Conservation (phyloP, 2,329 filamentous ascomycete species). For the Xylaria sp. region DNA sequence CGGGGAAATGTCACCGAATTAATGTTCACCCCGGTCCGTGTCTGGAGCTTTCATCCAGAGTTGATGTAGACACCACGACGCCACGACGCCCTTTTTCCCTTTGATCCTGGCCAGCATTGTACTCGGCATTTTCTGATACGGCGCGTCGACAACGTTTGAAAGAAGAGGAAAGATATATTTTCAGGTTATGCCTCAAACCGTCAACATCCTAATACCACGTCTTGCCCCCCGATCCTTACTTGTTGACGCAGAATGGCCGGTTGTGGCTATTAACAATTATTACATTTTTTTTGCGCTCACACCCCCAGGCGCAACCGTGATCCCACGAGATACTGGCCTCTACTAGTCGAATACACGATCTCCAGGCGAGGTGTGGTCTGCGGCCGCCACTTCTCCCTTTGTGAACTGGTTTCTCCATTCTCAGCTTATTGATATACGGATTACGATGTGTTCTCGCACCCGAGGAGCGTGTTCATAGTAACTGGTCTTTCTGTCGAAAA, state of each 20-base stretch:
- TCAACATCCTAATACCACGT: constrained; percentile 47
- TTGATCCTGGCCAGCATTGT: constrained; percentile 46
- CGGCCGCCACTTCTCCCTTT: constrained; percentile 33
- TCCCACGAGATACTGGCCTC: constrained; percentile 4
- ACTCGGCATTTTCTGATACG: constrained; percentile 45
- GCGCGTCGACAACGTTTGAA: constrained; percentile 39
- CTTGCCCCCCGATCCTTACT: constrained; percentile 34
- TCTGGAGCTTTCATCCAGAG: constrained; percentile 54
- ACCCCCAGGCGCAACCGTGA: constrained; percentile 16
- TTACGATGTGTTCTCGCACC: constrained; percentile 39
- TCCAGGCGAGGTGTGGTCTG: constrained; percentile 21
- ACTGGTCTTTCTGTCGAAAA: constrained; percentile 44
- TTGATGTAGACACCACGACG: constrained; percentile 60
- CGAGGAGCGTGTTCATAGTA: constrained; percentile 49
- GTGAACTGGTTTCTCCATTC: constrained; percentile 41
- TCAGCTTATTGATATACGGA: constrained; percentile 38
- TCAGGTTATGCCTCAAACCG: constrained; percentile 42
- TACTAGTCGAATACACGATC: constrained; percentile 27
- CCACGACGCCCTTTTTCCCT: constrained; percentile 56
- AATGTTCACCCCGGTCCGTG: constrained; percentile 54
- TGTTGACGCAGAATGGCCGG: constrained; percentile 20
- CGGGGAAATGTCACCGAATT: constrained; percentile 50
- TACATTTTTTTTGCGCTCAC: constrained; percentile 20
- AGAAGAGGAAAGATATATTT: constrained; percentile 42
- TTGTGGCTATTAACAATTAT: constrained; percentile 22